Evolutionary conservation across 495 filamentous ascomycete species (phyloP).

Genomic region (Aspergillus avenaceus): DNA sequence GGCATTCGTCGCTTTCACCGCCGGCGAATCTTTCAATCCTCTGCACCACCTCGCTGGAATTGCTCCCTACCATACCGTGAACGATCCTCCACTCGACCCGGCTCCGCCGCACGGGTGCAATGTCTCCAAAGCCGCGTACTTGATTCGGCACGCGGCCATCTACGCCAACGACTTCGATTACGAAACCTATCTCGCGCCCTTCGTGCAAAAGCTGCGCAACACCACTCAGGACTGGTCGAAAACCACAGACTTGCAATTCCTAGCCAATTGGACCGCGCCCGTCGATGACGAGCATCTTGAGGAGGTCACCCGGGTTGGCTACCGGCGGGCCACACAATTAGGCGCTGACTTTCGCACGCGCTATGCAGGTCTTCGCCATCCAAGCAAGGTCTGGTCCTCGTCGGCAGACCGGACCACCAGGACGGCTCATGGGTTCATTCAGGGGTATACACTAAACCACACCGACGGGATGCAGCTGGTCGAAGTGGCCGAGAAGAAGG

Average conservation of each 20-base stretch:
- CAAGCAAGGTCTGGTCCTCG: slow-evolving; percentile 16
- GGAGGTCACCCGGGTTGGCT: slow-evolving; percentile 16
- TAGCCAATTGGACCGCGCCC: slow-evolving; percentile 18
- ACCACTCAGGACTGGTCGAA: slow-evolving; percentile 11
- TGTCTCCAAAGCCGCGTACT: slow-evolving; percentile 18
- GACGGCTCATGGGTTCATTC: slow-evolving; percentile 16
- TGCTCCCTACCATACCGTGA: slow-evolving; percentile 11
- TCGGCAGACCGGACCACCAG: slow-evolving; percentile 15
- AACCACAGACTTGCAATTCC: slow-evolving; percentile 9
- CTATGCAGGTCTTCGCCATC: slow-evolving; percentile 9
- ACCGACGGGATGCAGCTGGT: slow-evolving; percentile 10
- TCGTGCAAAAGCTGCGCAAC: slow-evolving; percentile 17
- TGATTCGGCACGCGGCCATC: slow-evolving; percentile 24
- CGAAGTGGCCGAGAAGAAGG: slow-evolving; percentile 12
- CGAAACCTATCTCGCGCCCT: slow-evolving; percentile 19
- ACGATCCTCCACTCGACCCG: slow-evolving; percentile 14
- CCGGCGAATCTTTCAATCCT: slow-evolving; percentile 21
- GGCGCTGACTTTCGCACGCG: slow-evolving; percentile 7
- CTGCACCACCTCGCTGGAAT: slow-evolving; percentile 15
- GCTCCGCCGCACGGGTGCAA: slow-evolving; percentile 17
- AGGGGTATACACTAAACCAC: slow-evolving; percentile 16
- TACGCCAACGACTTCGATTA: slow-evolving; percentile 27
- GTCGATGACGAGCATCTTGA: slow-evolving; percentile 17
- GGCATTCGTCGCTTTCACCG: background rate
- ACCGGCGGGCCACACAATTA: slow-evolving; percentile 14